These are phyloP conservation scores for Trichoderma erinaceum DNA, from an alignment of 495 filamentous ascomycete genomes.

Conservation along the genomic window DNA sequence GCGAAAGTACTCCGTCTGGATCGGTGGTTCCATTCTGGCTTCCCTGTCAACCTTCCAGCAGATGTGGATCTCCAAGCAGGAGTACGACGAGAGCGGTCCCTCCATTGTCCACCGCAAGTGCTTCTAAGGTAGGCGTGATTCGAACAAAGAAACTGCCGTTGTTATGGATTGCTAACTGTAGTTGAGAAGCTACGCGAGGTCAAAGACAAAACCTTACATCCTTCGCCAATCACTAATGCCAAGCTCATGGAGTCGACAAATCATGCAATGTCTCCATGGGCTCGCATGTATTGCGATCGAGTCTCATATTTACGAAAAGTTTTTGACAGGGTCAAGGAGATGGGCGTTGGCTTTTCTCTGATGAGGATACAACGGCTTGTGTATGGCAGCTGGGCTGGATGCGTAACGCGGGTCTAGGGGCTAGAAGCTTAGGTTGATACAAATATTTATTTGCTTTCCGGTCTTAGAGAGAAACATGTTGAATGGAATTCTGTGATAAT, in stretches of 20 bases:
- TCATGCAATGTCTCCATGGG: conserved; percentile 32
- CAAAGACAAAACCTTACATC: conserved; percentile 8
- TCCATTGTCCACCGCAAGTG: conserved; percentile 99
- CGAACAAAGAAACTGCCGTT: neutral
- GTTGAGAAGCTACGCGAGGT: conserved; percentile 1
- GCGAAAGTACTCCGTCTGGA: conserved; percentile 99
- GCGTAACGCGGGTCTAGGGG: conserved; percentile 13
- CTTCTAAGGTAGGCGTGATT: conserved; percentile 64
- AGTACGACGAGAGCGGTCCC: conserved; percentile 99
- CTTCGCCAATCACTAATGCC: conserved; percentile 24
- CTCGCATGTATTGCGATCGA: conserved; percentile 40
- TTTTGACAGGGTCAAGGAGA: conserved; percentile 40
- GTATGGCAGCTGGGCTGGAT: conserved; percentile 22
- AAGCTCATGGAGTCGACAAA: conserved; percentile 29
- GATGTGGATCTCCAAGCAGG: conserved; percentile 99
- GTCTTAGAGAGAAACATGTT: neutral
- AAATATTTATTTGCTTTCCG: conserved; percentile 20
- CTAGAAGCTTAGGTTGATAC: conserved; percentile 38
- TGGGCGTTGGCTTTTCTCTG: conserved; percentile 39
- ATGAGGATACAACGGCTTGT: conserved; percentile 34
- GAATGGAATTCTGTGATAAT: conserved; percentile 8
- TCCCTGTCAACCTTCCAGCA: conserved; percentile 99
- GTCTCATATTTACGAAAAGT: conserved; percentile 47
- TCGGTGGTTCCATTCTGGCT: conserved; percentile 98
- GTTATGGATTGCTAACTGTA: neutral